Percentiles rank a stretch among this genome's conserved stretches.
These are phyloP conservation scores for Scalesia atractyloides DNA, from an alignment of 129 eudicot species.

Conservation along the genomic window DNA sequence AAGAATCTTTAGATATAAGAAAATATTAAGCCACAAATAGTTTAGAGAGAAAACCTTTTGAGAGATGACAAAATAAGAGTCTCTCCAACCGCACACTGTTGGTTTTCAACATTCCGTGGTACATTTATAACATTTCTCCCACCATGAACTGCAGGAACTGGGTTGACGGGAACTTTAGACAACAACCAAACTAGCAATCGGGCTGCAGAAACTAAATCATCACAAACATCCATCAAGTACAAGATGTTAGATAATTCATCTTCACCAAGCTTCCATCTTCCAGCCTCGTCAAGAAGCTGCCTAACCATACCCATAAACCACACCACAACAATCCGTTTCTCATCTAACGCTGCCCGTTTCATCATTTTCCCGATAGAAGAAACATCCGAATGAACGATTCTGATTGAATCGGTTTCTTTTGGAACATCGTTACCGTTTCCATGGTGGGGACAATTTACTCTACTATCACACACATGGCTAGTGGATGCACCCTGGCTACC, in stretches of 20 bases:
- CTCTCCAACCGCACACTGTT: slow-evolving; percentile 70
- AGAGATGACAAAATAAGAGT: slow-evolving; percentile 68
- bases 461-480: slow-evolving; percentile 95
- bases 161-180: slow-evolving; percentile 62
- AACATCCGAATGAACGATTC: slow-evolving; percentile 39
- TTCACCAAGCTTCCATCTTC: slow-evolving; percentile 90
- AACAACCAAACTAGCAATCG: slow-evolving; percentile 80
- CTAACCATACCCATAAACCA: slow-evolving; percentile 70
- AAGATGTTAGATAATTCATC: slow-evolving; percentile 74
- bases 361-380: slow-evolving; percentile 62
- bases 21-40: neutral
- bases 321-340: slow-evolving; percentile 61
- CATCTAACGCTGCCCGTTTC: slow-evolving; percentile 61
- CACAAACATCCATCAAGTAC: slow-evolving; percentile 74
- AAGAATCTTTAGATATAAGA: neutral
- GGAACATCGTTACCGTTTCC: slow-evolving; percentile 47
- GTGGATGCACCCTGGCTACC: slow-evolving; percentile 98
- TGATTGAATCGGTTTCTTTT: slow-evolving; percentile 43
- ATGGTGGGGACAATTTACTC: slow-evolving; percentile 79
- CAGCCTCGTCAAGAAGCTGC: slow-evolving; percentile 78
- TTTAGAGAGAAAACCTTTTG: slow-evolving; percentile 58
- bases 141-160: slow-evolving; percentile 53
- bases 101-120: slow-evolving; percentile 65
- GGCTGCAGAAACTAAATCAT: slow-evolving; percentile 66
- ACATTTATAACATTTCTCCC: slow-evolving; percentile 64